A percentile compares a stretch with the other conserved stretches of the same genome.
Conservation (phyloP, 2,329 filamentous ascomycete genomes). For the Aspergillus transmontanensis region DNA sequence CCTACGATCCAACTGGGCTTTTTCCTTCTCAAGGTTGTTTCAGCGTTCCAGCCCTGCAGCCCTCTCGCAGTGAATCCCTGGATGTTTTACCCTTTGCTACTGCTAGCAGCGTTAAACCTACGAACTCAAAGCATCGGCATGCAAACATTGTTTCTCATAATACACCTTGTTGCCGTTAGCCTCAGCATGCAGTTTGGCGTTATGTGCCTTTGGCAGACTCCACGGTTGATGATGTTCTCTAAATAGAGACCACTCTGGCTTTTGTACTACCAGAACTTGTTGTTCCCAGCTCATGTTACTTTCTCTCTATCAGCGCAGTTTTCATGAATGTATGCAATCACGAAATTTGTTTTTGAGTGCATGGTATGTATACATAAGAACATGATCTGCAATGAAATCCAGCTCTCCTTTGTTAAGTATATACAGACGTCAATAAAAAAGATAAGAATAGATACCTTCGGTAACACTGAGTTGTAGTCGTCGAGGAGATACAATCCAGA, state of each 20-base stretch:
- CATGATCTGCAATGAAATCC: background rate
- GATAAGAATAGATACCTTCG: background rate
- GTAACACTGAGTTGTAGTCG: background rate
- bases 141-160: slow-evolving; percentile 45
- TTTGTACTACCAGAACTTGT: background rate
- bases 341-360: background rate
- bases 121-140: slow-evolving; percentile 36
- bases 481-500: background rate
- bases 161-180: slow-evolving; percentile 52
- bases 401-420: background rate
- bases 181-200: slow-evolving; percentile 39
- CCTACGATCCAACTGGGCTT: slow-evolving; percentile 57
- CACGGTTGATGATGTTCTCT: background rate
- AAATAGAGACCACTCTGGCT: background rate
- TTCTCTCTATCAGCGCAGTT: background rate
- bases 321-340: background rate
- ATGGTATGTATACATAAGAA: background rate
- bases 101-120: slow-evolving; percentile 68
- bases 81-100: slow-evolving; percentile 68
- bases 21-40: slow-evolving; percentile 70
- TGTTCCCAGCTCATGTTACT: background rate
- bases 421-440: background rate
- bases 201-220: slow-evolving; percentile 16
- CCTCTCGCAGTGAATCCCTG: slow-evolving; percentile 69
- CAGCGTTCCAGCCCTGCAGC: slow-evolving; percentile 68